Evolutionary conservation across 768 basidiomycete genomes (phyloP).

Genomic region (Dioszegia hungarica): DNA sequence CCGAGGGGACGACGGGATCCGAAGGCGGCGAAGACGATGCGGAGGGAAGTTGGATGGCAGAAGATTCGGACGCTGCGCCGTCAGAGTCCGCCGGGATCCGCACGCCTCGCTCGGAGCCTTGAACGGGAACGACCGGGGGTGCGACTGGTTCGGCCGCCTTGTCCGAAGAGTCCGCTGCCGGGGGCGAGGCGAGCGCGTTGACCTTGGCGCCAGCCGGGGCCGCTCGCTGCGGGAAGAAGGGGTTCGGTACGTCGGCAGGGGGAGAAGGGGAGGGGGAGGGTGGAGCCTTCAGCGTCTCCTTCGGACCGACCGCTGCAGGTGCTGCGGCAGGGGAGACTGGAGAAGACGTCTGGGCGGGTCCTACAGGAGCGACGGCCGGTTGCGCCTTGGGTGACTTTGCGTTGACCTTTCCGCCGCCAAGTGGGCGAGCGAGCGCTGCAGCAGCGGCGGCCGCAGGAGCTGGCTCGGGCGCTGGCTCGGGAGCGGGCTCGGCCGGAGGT

Average conservation of each 20-base stretch:
- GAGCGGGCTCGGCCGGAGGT: background rate
- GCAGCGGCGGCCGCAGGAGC: background rate
- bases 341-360: background rate
- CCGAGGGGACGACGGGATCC: too few species aligned
- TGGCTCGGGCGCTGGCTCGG: background rate
- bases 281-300: background rate
- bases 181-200: too few species aligned
- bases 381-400: slow-evolving; percentile 1
- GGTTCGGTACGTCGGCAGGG: background rate
- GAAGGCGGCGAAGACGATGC: too few species aligned
- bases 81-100: too few species aligned
- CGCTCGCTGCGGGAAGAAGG: background rate
- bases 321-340: background rate
- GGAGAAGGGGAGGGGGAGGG: background rate
- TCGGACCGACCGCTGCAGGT: background rate
- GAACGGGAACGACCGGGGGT: too few species aligned
- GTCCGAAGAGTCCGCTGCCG: too few species aligned
- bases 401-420: background rate
- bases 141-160: too few species aligned
- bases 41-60: too few species aligned
- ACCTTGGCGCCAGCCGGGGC: too few species aligned
- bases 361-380: background rate
- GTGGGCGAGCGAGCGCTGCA: background rate
- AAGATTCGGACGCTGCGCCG: too few species aligned
- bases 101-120: too few species aligned